Evolutionary conservation across 345 rosid species (phyloP).

Genomic region (Boechera stricta): DNA sequence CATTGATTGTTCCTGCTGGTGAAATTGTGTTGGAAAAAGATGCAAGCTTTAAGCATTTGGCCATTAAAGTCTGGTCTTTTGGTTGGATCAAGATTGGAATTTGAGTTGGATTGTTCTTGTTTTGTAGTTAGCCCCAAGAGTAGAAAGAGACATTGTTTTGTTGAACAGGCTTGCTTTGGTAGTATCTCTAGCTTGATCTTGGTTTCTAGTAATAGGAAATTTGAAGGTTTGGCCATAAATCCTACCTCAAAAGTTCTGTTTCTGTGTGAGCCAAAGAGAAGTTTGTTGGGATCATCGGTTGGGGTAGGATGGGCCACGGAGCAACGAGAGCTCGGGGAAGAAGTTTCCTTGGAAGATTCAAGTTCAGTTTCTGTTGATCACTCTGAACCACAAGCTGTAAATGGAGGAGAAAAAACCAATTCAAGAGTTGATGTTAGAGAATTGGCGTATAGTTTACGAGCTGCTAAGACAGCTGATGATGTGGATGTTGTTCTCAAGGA

Average conservation of each 20-base stretch:
- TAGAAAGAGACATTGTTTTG: conserved; percentile 41
- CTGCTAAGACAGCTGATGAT: conserved; percentile 72
- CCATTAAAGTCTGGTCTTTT: conserved; percentile 51
- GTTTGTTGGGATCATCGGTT: conserved; percentile 43
- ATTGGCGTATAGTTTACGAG: conserved; percentile 59
- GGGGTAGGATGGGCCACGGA: conserved; percentile 63
- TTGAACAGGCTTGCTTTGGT: conserved; percentile 42
- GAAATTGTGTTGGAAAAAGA: conserved; percentile 45
- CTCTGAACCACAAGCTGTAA: conserved; percentile 31
- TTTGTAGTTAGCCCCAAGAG: conserved; percentile 39
- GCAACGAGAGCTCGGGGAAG: conserved; percentile 58
- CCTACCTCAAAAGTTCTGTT: conserved; percentile 43
- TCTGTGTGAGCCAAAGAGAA: conserved; percentile 47
- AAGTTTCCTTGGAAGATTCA: conserved; percentile 45
- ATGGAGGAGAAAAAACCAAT: conserved; percentile 41
- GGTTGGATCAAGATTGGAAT: conserved; percentile 54
- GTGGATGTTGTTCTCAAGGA: conserved; percentile 75
- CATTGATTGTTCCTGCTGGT: conserved; percentile 27
- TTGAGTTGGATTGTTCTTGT: conserved; percentile 52
- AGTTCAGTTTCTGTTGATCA: conserved; percentile 38
- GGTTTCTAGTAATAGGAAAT: conserved; percentile 45
- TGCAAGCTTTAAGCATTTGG: conserved; percentile 68
- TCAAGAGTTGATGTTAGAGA: conserved; percentile 61
- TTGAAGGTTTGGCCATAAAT: conserved; percentile 37
- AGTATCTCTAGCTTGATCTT: conserved; percentile 43